Evolutionary conservation across 371 early-diverging fungal genomes (phyloP), one percentile per base, ranked within the genome.

Genomic region (Apophysomyces ossiformis): DNA sequence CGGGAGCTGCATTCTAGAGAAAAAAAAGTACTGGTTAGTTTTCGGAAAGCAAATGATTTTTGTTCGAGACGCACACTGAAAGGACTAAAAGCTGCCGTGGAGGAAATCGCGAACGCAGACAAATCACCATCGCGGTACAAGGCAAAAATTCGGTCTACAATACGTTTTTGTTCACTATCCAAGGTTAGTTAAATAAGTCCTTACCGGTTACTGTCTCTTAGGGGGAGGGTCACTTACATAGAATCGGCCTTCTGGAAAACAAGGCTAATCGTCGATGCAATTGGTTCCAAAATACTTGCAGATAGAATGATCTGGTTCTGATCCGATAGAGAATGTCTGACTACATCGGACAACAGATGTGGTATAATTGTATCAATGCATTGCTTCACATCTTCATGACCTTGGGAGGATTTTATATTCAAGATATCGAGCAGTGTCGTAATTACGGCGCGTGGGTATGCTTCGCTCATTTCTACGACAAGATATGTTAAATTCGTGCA

Each of bases 81-180:
- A 45, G 77, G 77, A 5, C 18, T 50, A 45, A 72, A 76, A 8
- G 35, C 47, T n/a, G 37, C 7, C 38, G 63, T 39, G 13, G 63
- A 21, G 4, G 45, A 13, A 2, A 71, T 37, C 7, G 57, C 58
- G 38, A 72, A 15, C 13, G 60, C 66, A 9, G 81, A 66, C 15
- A 85, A 59, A 46, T 87, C 73, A 21, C 83, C 84, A 7, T 82
- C 60, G 11, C 76, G 64, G 63, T 81, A 88, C 38, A 87, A 67
- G 50, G 71, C 69, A 63, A 86, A 87, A 16, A 81, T 74, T 15
- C 72, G 68, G 46, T 82, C 79, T 39, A 85, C 61, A 63, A 79
- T 81, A n/a, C 56, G 60, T 18, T 78, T 78, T 72, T 89, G 89
- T 7, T 67, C 70, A 38, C 83, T 83, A 38, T 13, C 45, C 63